Evolutionary conservation across 2,329 filamentous ascomycete genomes (phyloP), one percentile per base, ranked within the genome.

Genomic region (Alternaria arborescens): DNA sequence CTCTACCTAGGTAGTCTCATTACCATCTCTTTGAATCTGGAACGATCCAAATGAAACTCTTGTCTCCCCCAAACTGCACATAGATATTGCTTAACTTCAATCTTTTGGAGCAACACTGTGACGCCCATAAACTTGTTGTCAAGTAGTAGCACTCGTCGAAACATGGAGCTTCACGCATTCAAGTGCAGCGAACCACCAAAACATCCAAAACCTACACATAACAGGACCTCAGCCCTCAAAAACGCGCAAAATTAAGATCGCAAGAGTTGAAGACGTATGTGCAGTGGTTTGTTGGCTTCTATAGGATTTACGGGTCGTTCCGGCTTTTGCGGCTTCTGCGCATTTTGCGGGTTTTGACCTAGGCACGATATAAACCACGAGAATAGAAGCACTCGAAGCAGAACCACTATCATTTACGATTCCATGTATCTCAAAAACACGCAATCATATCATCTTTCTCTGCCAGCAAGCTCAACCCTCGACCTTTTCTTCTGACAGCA

Each of bases 121-220:
- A n/a, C 16, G 2, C 2, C 2, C 18, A 10, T 2, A 24, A 2
- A 4, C 2, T 7, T 3, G 0, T 48, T 18, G 8, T 10, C 11
- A 3, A 6, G 10, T 24, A 36, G 16, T 4, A 48, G 8, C 46
- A 24, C 46, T 48, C 10, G 24, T 36, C 22, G 18, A 5, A 2
- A 48, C 46, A 18, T 22, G 16, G 24, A 11, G 2, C 46, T 22
- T 6, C 10, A 41, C n/a, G 11, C 4, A 1, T 20, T 41, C 8
- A 42, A 11, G 3, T 22, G 40, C 10, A 12, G 20, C 11, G 3
- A 22, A 12, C 10, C 4, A 20, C 38, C n/a, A 40, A 40, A 20
- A 20, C n/a, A 40, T 40, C 4, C 10, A 20, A 40, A 40, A 18
- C n/a, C 10, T 40, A 18, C n/a, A 40, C 5, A 38, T 18, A 4